Base-by-base conservation (phyloP, 2,329 filamentous ascomycete genomes). In the Aspergillus thermomutatus region DNA sequence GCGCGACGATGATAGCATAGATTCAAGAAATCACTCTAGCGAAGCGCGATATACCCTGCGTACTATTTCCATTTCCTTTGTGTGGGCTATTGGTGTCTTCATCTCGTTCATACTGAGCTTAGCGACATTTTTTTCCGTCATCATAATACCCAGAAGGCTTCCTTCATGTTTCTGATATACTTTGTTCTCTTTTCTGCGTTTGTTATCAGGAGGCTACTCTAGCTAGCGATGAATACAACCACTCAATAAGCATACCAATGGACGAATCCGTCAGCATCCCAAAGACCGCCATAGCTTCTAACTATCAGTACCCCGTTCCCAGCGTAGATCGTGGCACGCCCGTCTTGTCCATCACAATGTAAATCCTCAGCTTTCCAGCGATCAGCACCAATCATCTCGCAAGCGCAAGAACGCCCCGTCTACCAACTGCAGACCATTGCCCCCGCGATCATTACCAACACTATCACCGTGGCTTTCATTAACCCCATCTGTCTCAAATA, bases 321-420 rank as follows among this genome's bases (percentile, higher is more conserved):
- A 31, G 28, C 11, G 10, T 14, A 14, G 11, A 31, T 5, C 11
- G 11, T 1, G 28, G 4, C 11, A 31, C 14, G 28, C 4, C 28
- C 45, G 19, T 9, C 27, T 6, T 52, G 54, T 48, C 49, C 40
- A 57, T 60, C 52, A 47, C 40, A 60, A 60, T 54, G 40, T 51
- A 41, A 50, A 53, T 50, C 31, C 40, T 37, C 43, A 26, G 19
- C 52, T 49, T 50, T 49, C 49, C 54, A 45, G 53, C 48, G 46
- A 52, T 56, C 48, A 28, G 48, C 26, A 28, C 56, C 53, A 26
- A 43, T 49, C 46, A 53, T 37, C 45, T 43, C 10, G 25, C 17
- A 14, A 51, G 17, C 7, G 3, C 21, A 17, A 37, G 23, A 31
- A 19, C 14, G 31, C 37, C 28, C n/a, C n/a, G n/a, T n/a, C n/a